Base-by-base conservation (phyloP, 208 protist species). In the Leishmania braziliensis region DNA sequence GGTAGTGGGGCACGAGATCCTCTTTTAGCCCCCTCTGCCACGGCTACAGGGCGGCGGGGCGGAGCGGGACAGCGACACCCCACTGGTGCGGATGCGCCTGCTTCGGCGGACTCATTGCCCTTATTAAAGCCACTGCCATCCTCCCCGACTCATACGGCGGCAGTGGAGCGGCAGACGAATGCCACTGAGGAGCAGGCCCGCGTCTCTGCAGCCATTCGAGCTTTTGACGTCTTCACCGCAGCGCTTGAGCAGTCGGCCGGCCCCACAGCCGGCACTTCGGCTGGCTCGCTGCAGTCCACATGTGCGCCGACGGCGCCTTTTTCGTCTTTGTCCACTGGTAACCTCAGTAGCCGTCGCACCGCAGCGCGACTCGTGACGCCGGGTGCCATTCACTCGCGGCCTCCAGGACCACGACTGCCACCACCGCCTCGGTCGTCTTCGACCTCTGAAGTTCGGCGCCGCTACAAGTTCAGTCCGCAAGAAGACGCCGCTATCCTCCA, bases 401-500 rank as follows among this genome's bases (percentile, higher is more conserved):
- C 36, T 43, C 23, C 23, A 9, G 36, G n/a, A 20, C 39, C 63
- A 70, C 43, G 46, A 20, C 39, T 48, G 56, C 43, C n/a, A 8
- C 62, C 51, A 65, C 50, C 72, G 54, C 72, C 9, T 6, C 53
- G 26, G 26, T 23, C 60, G 18, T 33, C 43, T n/a, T 51, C 63
- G 62, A 60, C 14, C 12, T 36, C 63, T 36, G 36, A 48, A 26
- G 53, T 60, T 58, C 58, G 75, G 36, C 89, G 91, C 1, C 87
- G 90, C n/a, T 71, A 85, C 53, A 80, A 78, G 79, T 97, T 96
- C 73, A 95, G 87, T 10, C 74, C 71, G 39, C 75, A 84, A 80
- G 94, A 97, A 84, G 93, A 97, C 63, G 80, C 79, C 1, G 93
- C 93, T 16, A 97, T 97, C 76, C 72, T 95, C 20, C 83, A 89